phyloP scores from a whole-genome alignment of 805 yeast species.

The Schwanniomyces yamadae region DNA sequence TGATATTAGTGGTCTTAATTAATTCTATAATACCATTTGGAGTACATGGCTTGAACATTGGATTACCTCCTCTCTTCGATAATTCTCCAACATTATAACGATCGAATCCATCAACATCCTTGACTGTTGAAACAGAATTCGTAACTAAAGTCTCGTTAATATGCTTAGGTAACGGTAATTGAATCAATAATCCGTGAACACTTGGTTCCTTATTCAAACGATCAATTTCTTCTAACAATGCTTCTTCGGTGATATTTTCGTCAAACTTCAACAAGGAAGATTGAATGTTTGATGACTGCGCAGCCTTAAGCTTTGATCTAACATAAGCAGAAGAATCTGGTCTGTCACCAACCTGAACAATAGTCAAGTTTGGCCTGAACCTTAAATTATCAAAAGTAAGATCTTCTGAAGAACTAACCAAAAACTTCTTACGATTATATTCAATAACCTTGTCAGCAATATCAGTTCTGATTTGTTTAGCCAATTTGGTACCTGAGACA shows the following conservation, averaged over 20 bases:
- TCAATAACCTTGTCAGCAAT: slow-evolving; percentile 41
- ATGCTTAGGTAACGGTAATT: slow-evolving; percentile 82
- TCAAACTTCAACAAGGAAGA: slow-evolving; percentile 67
- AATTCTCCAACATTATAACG: slow-evolving; percentile 87
- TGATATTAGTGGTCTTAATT: slow-evolving; percentile 65
- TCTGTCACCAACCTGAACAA: slow-evolving; percentile 86
- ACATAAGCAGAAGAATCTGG: slow-evolving; percentile 93
- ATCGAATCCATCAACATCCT: slow-evolving; percentile 96
- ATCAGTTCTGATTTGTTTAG: slow-evolving; percentile 33
- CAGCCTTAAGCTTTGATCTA: slow-evolving; percentile 87
- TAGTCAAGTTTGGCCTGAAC: slow-evolving; percentile 75
- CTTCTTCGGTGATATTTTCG: slow-evolving; percentile 59
- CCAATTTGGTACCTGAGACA: slow-evolving; percentile 44
- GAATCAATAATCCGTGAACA: slow-evolving; percentile 86
- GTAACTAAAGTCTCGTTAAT: slow-evolving; percentile 80
- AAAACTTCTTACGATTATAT: slow-evolving; percentile 31
- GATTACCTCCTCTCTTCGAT: slow-evolving; percentile 80
- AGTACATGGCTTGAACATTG: slow-evolving; percentile 88
- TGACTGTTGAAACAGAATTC: slow-evolving; percentile 71
- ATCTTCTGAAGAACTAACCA: slow-evolving; percentile 14
- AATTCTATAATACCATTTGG: slow-evolving; percentile 90
- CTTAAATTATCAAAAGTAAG: slow-evolving; percentile 29
- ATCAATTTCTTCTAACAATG: slow-evolving; percentile 57
- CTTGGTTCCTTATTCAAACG: slow-evolving; percentile 68
- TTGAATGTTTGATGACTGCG: slow-evolving; percentile 73